Base-by-base conservation (phyloP, 2,329 filamentous ascomycete genomes). In the Aureobasidium pullulans region DNA sequence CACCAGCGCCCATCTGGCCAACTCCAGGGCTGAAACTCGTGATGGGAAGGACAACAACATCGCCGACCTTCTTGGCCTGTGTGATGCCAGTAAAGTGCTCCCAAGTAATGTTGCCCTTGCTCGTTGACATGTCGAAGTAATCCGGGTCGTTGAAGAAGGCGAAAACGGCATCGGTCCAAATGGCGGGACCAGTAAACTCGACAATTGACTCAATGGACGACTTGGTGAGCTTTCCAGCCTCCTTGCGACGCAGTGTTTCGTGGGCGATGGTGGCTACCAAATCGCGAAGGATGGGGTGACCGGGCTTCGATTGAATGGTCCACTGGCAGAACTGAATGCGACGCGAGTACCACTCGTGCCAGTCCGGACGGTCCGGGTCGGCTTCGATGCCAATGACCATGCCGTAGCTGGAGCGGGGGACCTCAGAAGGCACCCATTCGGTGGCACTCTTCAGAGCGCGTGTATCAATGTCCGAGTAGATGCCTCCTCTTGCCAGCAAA, bases 281-380 rank as follows among this genome's bases (percentile, higher is more conserved):
- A 62, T 96, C 90, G 63, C 92, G 85, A 61, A 99, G 81, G 11
- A 96, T 85, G 0, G 94, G 94, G 71, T 99, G 94, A 10, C 94
- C 94, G 0, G 93, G 88, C 74, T 99, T 99, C 60, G 89, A 79
- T 74, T 97, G 93, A 63, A 99, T 96, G 1, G 94, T 99, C 94
- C 94, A 99, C 73, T 99, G 94, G 76, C 94, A 99, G 75, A 99
- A 97, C 72, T 97, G 94, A 62, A 99, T 92, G 64, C 93, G 84
- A 61, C 94, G 88, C 64, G 90, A 94, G 78, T 97, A 99, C 94
- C 93, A 97, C 1, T 96, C 79, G 37, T 84, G 82, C 94, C 94
- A 99, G 72, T 99, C 94, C 3, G 84, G 83, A 49, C 94, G 84
- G 73, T 97, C 91, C 0, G 94, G 91, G 70, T 99, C 94, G 4